Conservation (phyloP, 108 stramenopile species). For the Skeletonema menzelii region DNA sequence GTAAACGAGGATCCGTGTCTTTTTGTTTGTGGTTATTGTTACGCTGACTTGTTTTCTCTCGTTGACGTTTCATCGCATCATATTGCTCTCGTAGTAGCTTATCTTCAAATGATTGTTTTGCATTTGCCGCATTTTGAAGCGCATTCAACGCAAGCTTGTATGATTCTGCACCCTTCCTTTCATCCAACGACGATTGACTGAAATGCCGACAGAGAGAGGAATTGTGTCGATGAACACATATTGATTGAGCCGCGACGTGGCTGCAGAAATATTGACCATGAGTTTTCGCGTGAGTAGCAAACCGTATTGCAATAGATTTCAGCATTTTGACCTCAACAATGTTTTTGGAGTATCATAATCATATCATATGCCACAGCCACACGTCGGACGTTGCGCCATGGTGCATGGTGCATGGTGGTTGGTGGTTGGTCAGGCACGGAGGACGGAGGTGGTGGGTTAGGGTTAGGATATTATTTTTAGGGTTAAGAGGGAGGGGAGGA, state of each 20-base stretch:
- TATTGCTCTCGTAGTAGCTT: constrained; percentile 47
- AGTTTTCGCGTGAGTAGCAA: not conserved
- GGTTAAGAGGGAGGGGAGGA: too few relatives aligned
- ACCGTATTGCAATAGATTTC: not conserved
- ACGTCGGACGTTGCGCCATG: too few relatives aligned
- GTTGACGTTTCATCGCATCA: constrained; percentile 53
- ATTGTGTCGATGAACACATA: not conserved
- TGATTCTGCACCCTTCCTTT: constrained; percentile 26
- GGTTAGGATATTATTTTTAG: too few relatives aligned
- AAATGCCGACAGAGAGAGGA: not conserved
- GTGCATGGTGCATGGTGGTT: too few relatives aligned
- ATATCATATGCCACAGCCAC: too few relatives aligned
- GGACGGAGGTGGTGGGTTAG: too few relatives aligned
- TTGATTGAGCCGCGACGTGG: not conserved
- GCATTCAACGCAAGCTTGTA: constrained; percentile 54
- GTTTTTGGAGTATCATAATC: too few relatives aligned
- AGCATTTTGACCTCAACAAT: not conserved
- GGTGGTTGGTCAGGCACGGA: too few relatives aligned
- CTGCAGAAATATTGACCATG: not conserved
- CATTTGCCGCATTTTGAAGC: constrained; percentile 34
- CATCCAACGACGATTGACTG: not conserved
- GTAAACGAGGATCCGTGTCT: not conserved
- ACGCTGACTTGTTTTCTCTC: constrained; percentile 25
- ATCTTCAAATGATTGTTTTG: constrained; percentile 38
- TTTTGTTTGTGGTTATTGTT: not conserved